These are phyloP conservation scores for Penicillium brasilianum DNA, from an alignment of 2,329 filamentous ascomycete species.

Conservation along the genomic window DNA sequence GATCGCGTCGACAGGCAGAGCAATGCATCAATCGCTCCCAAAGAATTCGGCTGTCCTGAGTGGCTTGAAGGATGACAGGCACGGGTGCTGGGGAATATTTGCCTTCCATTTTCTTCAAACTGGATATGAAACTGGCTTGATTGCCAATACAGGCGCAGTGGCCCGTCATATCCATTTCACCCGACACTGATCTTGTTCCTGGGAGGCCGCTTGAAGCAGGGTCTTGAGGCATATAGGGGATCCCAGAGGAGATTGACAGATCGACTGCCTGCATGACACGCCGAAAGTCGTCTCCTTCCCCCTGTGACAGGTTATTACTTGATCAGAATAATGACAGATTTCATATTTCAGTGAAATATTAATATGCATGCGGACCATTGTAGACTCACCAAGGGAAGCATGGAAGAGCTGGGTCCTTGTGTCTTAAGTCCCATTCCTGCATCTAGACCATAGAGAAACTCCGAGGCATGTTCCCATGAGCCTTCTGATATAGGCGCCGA, in stretches of 20 bases:
- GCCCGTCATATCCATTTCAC: background rate
- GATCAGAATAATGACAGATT: background rate
- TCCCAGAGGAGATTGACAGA: background rate
- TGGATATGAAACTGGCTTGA: background rate
- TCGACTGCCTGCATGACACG: background rate
- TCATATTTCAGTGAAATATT: background rate
- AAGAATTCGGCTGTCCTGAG: background rate
- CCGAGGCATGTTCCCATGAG: background rate
- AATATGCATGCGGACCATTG: background rate
- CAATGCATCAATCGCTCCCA: background rate
- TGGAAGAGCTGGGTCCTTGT: background rate
- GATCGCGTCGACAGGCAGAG: background rate
- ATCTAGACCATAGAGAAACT: background rate
- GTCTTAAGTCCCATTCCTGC: background rate
- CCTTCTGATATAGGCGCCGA: background rate
- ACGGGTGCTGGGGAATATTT: background rate
- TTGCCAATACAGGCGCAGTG: background rate
- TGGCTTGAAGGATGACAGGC: background rate
- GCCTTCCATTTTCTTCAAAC: background rate
- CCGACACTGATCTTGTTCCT: background rate
- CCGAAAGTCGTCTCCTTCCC: background rate
- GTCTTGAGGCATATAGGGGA: background rate
- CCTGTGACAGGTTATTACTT: background rate
- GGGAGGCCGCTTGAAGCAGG: background rate
- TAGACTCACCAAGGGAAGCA: background rate